phyloP scores from a whole-genome alignment of 352 stramenopile species.

The Globisporangium nagaii region DNA sequence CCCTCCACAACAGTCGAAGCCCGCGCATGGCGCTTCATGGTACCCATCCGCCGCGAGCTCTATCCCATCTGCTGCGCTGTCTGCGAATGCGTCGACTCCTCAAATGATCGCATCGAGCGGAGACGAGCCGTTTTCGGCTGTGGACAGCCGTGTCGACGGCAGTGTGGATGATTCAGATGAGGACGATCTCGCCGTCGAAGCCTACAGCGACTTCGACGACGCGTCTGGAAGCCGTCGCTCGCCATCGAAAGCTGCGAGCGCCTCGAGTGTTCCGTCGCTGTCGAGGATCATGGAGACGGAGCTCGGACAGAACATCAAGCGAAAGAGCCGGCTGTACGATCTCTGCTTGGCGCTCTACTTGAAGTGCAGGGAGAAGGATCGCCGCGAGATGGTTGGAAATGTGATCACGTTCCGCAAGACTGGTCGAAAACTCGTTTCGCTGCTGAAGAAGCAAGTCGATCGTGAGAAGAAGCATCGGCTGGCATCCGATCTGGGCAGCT shows the following conservation, averaged over 20 bases:
- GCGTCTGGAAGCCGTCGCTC: neutral
- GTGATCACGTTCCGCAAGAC: conserved; percentile 45
- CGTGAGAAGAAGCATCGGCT: conserved; percentile 42
- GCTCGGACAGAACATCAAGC: conserved; percentile 45
- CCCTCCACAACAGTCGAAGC: neutral
- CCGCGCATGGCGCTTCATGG: neutral
- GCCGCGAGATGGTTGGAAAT: conserved; percentile 43
- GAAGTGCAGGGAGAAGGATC: conserved; percentile 50
- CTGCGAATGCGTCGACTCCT: neutral
- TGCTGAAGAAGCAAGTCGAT: conserved; percentile 18
- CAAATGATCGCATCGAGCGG: neutral
- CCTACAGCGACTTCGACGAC: neutral
- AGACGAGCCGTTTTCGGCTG: neutral
- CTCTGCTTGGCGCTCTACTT: conserved; percentile 49
- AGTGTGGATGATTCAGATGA: neutral
- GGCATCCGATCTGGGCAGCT: conserved; percentile 41
- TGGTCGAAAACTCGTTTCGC: conserved; percentile 28
- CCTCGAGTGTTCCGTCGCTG: conserved; percentile 14
- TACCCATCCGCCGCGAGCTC: neutral
- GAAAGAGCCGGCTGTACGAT: conserved; percentile 55
- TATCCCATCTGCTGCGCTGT: neutral
- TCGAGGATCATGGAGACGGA: conserved; percentile 61
- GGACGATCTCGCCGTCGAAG: neutral
- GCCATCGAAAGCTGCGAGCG: neutral
- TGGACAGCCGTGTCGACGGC: neutral